Conservation (phyloP, 192 early-diverging fungal species). For the Spizellomyces sp. region DNA sequence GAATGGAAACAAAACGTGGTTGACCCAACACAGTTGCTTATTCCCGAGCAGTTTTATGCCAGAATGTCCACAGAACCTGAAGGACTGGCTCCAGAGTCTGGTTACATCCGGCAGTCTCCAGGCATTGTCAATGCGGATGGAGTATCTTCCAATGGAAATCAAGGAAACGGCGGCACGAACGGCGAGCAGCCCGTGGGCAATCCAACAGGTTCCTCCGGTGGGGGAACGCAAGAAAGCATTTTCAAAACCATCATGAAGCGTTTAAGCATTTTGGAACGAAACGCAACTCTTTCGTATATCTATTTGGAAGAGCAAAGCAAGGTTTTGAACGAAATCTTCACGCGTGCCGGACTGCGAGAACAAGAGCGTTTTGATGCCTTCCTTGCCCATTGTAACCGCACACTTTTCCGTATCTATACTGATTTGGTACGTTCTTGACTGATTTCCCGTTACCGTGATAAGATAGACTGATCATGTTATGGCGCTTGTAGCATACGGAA, state of each 20-base stretch:
- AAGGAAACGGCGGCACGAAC: slow-evolving; percentile 23
- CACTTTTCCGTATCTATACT: slow-evolving; percentile 32
- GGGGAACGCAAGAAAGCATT: slow-evolving; percentile 74
- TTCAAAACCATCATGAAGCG: slow-evolving; percentile 93
- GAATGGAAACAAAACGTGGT: no score
- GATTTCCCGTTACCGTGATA: background rate
- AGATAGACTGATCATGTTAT: background rate
- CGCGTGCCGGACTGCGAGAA: slow-evolving; percentile 22
- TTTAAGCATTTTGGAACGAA: slow-evolving; percentile 74
- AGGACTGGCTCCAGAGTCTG: background rate
- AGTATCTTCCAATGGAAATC: slow-evolving; percentile 18
- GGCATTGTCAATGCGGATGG: background rate
- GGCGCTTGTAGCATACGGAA: slow-evolving; percentile 16
- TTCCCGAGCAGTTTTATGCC: slow-evolving; percentile 15
- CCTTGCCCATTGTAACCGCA: slow-evolving; percentile 38
- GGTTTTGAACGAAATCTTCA: slow-evolving; percentile 43
- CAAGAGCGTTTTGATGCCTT: slow-evolving; percentile 31
- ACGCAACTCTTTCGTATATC: slow-evolving; percentile 61
- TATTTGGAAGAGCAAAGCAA: slow-evolving; percentile 48
- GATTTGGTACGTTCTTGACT: slow-evolving; percentile 37
- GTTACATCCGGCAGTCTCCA: no score
- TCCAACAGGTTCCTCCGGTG: slow-evolving; percentile 17
- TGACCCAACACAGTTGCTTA: background rate
- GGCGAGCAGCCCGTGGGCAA: slow-evolving; percentile 10
- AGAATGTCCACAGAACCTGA: background rate